A percentile compares a stretch with the other conserved stretches of the same genome.
Conservation (phyloP, 441 rosid genomes). For the Mallotus japonicus region DNA sequence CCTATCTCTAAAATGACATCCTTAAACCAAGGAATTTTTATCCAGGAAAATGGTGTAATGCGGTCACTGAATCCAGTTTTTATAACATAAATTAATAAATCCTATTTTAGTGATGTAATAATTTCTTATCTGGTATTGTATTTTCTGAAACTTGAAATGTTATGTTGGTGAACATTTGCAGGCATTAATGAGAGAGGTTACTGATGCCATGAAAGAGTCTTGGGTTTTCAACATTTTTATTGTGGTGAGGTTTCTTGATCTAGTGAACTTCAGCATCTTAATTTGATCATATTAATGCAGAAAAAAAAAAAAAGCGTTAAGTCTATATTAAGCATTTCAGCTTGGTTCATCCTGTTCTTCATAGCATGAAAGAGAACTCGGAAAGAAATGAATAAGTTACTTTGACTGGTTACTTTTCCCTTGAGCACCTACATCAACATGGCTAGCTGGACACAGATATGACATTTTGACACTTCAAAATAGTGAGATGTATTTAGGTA, state of each 20-base stretch:
- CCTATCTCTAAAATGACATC: neutral
- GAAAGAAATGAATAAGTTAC: neutral
- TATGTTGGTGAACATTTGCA: constrained; percentile 29
- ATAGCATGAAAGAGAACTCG: neutral
- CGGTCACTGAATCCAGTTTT: neutral
- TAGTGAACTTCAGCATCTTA: neutral
- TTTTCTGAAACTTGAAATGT: constrained; percentile 18
- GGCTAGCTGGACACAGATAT: neutral
- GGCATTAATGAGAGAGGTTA: constrained; percentile 66
- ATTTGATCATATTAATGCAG: neutral
- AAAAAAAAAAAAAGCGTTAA: neutral
- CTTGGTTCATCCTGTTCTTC: neutral
- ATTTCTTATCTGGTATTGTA: neutral
- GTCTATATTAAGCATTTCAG: neutral
- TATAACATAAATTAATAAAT: neutral
- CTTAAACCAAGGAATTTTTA: neutral
- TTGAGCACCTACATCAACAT: neutral
- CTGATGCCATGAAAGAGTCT: constrained; percentile 83
- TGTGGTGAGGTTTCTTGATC: constrained; percentile 41
- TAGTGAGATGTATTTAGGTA: too few relatives aligned
- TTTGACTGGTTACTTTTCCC: neutral
- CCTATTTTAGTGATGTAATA: neutral
- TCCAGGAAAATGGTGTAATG: neutral
- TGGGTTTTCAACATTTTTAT: constrained; percentile 66
- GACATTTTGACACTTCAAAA: neutral